Evolutionary conservation across 768 basidiomycete genomes (phyloP).

Genomic region (Infundibulicybe gibba): DNA sequence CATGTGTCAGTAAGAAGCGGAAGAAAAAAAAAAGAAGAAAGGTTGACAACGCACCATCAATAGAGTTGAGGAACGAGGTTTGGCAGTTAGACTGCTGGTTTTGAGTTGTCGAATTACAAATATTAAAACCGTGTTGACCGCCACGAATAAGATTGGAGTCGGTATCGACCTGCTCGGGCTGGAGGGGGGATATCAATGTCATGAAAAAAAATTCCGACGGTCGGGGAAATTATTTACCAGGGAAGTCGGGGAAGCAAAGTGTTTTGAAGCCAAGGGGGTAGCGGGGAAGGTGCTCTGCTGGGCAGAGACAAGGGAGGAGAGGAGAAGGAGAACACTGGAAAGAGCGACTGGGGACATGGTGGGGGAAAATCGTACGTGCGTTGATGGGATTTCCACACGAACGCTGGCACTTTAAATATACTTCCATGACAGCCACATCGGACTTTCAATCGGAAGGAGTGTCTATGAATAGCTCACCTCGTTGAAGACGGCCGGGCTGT

Average conservation of each 20-base stretch:
- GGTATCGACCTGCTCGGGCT: conserved; percentile 36
- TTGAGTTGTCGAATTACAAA: conserved; percentile 66
- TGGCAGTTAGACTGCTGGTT: conserved; percentile 57
- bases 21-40: background rate
- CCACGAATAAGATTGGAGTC: conserved; percentile 28
- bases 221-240: conserved; percentile 30
- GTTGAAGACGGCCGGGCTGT: no score
- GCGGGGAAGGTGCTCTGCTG: conserved; percentile 37
- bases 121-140: conserved; percentile 60
- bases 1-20: background rate
- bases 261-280: conserved; percentile 42
- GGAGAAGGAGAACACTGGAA: conserved; percentile 30
- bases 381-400: no score
- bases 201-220: no score
- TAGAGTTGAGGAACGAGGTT: conserved; percentile 52
- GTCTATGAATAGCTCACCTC: no score
- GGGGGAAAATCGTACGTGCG: conserved; percentile 1
- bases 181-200: background rate
- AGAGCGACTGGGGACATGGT: conserved; percentile 43
- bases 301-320: conserved; percentile 22
- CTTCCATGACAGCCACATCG: no score
- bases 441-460: no score
- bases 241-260: conserved; percentile 36
- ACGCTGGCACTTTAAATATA: no score
- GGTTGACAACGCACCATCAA: conserved; percentile 38